Conservation (phyloP, 2,329 filamentous ascomycete species). For the Zalaria obscura region DNA sequence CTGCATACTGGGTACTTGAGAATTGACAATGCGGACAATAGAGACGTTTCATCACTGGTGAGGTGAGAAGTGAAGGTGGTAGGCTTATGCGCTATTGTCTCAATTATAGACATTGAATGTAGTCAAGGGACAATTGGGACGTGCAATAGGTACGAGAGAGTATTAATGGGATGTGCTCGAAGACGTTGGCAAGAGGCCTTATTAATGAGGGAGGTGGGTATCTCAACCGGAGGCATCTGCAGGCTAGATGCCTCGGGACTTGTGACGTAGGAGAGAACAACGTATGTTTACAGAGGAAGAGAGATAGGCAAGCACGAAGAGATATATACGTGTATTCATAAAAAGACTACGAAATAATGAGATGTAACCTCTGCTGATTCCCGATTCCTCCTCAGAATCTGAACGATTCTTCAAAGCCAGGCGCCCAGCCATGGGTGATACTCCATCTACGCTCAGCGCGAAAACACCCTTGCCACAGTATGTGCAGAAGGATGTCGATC, state of each 20-base stretch:
- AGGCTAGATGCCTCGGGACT: too few species aligned
- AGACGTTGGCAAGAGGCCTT: background rate
- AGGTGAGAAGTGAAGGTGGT: too few species aligned
- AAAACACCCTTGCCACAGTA: constrained; percentile 45
- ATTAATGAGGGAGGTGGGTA: background rate
- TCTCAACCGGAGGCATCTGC: too few species aligned
- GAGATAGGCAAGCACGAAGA: background rate
- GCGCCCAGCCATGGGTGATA: constrained; percentile 56
- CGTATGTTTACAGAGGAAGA: background rate
- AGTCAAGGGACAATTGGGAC: background rate
- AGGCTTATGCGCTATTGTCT: background rate
- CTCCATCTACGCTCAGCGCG: constrained; percentile 53
- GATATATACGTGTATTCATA: background rate
- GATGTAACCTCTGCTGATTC: constrained; percentile 62
- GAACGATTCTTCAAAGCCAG: constrained; percentile 50
- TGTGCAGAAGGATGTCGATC: constrained; percentile 36
- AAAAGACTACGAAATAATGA: too few species aligned
- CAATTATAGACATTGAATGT: background rate
- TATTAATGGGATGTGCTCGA: background rate
- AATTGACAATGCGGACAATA: background rate
- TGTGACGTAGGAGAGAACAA: background rate
- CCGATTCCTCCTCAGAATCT: constrained; percentile 48
- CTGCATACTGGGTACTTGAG: background rate
- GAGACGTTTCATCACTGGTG: background rate
- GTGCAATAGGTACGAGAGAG: background rate